Conservation (phyloP, 345 rosid genomes). For the Corchorus olitorius region DNA sequence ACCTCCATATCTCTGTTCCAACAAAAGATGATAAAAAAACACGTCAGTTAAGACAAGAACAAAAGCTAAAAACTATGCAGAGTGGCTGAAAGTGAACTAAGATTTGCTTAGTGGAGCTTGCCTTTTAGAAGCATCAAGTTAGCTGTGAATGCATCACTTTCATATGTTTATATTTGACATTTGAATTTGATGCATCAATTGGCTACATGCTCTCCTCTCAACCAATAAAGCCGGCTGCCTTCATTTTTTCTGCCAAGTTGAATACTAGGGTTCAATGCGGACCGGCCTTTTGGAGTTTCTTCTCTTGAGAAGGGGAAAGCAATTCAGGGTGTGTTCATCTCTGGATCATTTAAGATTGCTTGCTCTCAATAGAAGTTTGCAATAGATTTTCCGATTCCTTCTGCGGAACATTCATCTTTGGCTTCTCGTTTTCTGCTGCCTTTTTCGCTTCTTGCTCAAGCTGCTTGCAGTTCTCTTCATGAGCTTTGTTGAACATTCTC, state of each 20-base stretch:
- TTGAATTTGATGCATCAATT: not conserved
- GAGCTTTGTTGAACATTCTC: constrained; percentile 78
- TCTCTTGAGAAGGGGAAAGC: not conserved
- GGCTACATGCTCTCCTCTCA: not conserved
- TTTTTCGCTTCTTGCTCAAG: constrained; percentile 71
- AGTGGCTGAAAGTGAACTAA: not conserved
- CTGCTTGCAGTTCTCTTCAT: constrained; percentile 77
- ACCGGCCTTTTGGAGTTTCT: not conserved
- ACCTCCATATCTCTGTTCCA: constrained; percentile 4
- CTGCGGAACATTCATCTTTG: constrained; percentile 38
- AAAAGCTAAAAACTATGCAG: constrained; percentile 1
- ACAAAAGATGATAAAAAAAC: not conserved
- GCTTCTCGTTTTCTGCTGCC: constrained; percentile 46
- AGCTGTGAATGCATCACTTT: not conserved
- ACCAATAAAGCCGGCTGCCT: not conserved
- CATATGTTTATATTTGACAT: not conserved
- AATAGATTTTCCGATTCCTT: constrained; percentile 37
- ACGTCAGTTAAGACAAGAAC: not conserved
- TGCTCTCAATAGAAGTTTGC: constrained; percentile 26
- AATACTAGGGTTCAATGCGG: not conserved
- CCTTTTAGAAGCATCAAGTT: not conserved
- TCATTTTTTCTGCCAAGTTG: not conserved
- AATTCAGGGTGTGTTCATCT: not conserved
- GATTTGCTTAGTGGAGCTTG: not conserved
- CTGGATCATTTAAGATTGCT: constrained; percentile 27